Base-by-base conservation (phyloP, 495 filamentous ascomycete species). In the Xylaria longipes region DNA sequence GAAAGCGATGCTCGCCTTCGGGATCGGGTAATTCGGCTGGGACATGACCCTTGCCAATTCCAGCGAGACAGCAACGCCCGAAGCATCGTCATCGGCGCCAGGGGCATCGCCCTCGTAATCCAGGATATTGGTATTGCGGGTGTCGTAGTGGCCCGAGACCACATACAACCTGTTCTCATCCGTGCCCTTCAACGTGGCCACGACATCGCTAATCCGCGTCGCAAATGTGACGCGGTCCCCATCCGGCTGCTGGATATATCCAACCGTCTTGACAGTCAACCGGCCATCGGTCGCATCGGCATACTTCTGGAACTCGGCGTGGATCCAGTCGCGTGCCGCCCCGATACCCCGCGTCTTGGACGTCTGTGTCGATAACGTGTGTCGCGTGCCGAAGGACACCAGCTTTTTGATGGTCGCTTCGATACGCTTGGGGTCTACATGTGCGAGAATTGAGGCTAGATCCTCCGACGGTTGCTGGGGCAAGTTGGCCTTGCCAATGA, bases 131-230 rank as follows among this genome's bases (percentile, higher is more conserved):
- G 80, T 82, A 11, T 80, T 77, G 9, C 86, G 77, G 46, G 75
- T 82, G 72, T 89, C 87, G 76, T 89, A 89, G 70, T 89, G 87
- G 7, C 86, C 86, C 4, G 83, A 83, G 5, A 87, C 79, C 7
- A 89, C 84, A 70, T 87, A 86, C 22, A 82, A 71, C 43, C 86
- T 76, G n/a, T 80, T 71, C 63, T 84, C 84, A 25, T 73, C 76
- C 35, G 79, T 82, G 33, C 87, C 87, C n/a, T 81, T 79, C 64
- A 89, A 74, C 22, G 80, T 84, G 14, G 86, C 86, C 35, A 85
- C 80, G 9, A 89, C 81, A 72, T 89, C 86, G 60, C 78, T 84
- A 64, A 89, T 83, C 52, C 77, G 79, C 27, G 81, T 81, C 15
- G 85, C 81, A 50, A 83, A 84, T 2, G 78, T 67, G 48, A 89